These are phyloP conservation scores for Glebionis coronaria DNA, from an alignment of 129 eudicot species.

Conservation along the genomic window DNA sequence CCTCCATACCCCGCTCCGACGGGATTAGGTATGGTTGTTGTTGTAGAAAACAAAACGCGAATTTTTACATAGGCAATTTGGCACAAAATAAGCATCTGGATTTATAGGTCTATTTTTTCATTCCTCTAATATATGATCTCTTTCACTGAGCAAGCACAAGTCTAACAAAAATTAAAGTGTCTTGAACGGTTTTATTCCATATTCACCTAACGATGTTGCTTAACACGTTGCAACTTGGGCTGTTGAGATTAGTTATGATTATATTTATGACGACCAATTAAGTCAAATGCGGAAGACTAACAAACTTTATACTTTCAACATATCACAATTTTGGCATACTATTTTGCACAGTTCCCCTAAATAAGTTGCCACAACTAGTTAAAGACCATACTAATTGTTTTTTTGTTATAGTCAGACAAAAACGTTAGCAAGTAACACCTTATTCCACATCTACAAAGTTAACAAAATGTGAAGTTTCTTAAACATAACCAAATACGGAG, in stretches of 20 bases:
- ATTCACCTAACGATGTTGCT: neutral
- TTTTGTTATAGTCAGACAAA: neutral
- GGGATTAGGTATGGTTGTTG: too few species aligned
- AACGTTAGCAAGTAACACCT: neutral
- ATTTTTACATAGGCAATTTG: neutral
- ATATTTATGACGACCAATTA: neutral
- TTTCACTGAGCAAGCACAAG: conserved; percentile 10
- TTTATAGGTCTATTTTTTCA: neutral
- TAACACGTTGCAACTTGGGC: neutral
- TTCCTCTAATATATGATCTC: neutral
- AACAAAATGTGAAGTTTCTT: neutral
- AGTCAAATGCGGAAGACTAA: neutral
- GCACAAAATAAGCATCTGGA: neutral
- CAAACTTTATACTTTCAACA: neutral
- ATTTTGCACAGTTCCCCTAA: neutral
- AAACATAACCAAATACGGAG: conserved; percentile 5
- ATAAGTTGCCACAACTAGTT: conserved; percentile 6
- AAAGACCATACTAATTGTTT: neutral
- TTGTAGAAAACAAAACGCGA: neutral
- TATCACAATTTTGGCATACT: neutral
- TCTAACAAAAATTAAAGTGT: neutral
- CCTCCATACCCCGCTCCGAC: too few species aligned
- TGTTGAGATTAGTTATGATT: neutral
- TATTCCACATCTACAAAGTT: too few species aligned
- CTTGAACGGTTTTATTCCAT: conserved; percentile 1